Evolutionary conservation across 106 monocot genomes (phyloP).

Genomic region (Acanthochlamys bracteata): DNA sequence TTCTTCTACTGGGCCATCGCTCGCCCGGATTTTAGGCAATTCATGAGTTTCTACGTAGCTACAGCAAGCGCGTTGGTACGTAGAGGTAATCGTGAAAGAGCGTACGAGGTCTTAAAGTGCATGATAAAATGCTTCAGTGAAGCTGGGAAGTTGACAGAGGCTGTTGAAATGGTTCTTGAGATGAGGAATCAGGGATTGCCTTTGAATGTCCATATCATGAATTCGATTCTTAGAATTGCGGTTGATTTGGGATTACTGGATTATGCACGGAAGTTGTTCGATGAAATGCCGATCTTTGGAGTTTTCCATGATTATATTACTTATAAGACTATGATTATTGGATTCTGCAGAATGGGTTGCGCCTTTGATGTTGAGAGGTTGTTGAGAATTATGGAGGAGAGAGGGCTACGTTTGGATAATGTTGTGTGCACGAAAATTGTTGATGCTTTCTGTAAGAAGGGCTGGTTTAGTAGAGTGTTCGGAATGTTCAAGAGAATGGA

Average conservation of each 20-base stretch:
- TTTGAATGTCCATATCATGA: conserved; percentile 55
- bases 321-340: conserved; percentile 56
- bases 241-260: conserved; percentile 25
- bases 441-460: conserved; percentile 52
- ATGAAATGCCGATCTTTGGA: conserved; percentile 48
- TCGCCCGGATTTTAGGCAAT: conserved; percentile 25
- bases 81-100: conserved; percentile 55
- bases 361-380: conserved; percentile 41
- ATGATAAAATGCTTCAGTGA: conserved; percentile 65
- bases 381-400: conserved; percentile 40
- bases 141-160: conserved; percentile 57
- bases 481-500: conserved; percentile 58
- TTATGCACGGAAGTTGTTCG: conserved; percentile 53
- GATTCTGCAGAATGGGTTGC: conserved; percentile 36
- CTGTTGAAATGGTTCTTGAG: conserved; percentile 82
- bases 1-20: conserved; percentile 67
- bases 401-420: conserved; percentile 49
- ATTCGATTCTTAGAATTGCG: conserved; percentile 48
- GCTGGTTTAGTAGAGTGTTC: conserved; percentile 27
- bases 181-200: conserved; percentile 78
- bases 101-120: conserved; percentile 71
- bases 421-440: conserved; percentile 63
- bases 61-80: conserved; percentile 40
- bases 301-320: conserved; percentile 33
- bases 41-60: conserved; percentile 60